Percentiles rank a stretch among this genome's conserved stretches.
Conservation (phyloP, 768 basidiomycete genomes). For the Rhizopogon sp. region DNA sequence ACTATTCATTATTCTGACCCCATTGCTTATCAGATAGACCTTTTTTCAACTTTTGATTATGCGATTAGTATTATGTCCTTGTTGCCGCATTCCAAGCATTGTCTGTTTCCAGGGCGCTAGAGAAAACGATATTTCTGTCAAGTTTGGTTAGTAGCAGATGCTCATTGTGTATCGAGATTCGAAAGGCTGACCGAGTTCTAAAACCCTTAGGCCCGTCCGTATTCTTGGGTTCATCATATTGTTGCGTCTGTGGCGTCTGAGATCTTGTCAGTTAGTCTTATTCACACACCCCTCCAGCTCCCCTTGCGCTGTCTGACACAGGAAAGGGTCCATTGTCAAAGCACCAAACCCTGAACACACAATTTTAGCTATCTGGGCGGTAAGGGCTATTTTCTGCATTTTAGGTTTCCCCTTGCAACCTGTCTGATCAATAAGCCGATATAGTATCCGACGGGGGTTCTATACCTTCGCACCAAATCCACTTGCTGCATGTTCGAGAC, state of each 20-base stretch:
- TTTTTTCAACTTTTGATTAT: neutral
- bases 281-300: neutral
- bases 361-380: neutral
- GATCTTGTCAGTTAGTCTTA: neutral
- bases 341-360: neutral
- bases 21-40: neutral
- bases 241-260: neutral
- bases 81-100: neutral
- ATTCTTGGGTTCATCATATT: neutral
- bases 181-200: neutral
- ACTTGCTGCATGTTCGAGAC: neutral
- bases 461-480: neutral
- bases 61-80: neutral
- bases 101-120: neutral
- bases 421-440: neutral
- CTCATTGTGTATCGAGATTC: neutral
- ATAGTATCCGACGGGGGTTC: neutral
- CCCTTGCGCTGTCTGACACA: neutral
- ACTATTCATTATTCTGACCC: neutral
- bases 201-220: no score
- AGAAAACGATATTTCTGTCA: neutral
- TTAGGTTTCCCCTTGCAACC: neutral
- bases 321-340: neutral
- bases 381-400: neutral
- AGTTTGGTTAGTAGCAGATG: neutral